Evolutionary conservation across 1,284 basidiomycete genomes (phyloP).

Genomic region (Melampsora abietis-canadensis): DNA sequence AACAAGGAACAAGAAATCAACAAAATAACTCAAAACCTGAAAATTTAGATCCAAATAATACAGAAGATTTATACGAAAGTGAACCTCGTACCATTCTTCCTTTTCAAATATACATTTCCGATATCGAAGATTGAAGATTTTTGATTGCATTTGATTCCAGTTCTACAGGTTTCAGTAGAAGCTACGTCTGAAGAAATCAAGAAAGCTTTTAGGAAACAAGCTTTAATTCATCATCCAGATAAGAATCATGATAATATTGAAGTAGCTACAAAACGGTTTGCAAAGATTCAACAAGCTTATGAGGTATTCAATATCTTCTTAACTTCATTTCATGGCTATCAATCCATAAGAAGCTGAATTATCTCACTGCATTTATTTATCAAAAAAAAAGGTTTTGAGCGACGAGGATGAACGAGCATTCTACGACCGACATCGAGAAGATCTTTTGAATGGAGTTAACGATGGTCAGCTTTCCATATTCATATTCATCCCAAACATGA

Average conservation of each 20-base stretch:
- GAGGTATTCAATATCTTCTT: constrained; percentile 61
- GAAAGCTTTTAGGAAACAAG: constrained; percentile 50
- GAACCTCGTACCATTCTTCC: constrained; percentile 1
- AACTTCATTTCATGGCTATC: background rate
- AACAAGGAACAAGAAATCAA: background rate
- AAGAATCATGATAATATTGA: constrained; percentile 64
- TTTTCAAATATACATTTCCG: background rate
- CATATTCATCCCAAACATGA: background rate
- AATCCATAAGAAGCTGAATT: background rate
- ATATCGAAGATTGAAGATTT: background rate
- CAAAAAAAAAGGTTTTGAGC: constrained; percentile 23
- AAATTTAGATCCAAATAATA: background rate
- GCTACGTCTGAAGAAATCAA: constrained; percentile 50
- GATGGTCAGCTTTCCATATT: constrained; percentile 19
- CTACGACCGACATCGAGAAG: constrained; percentile 41
- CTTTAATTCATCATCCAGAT: constrained; percentile 55
- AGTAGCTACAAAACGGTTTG: constrained; percentile 81
- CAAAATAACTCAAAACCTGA: background rate
- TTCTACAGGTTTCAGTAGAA: constrained; percentile 46
- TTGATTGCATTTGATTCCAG: constrained; percentile 41
- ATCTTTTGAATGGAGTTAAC: constrained; percentile 19
- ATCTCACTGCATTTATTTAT: background rate
- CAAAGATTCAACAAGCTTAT: constrained; percentile 86
- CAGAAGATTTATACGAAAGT: constrained; percentile 26
- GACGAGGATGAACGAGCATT: constrained; percentile 40